phyloP scores from a whole-genome alignment of 2,329 filamentous ascomycete species.

The Truncatella angustata region DNA sequence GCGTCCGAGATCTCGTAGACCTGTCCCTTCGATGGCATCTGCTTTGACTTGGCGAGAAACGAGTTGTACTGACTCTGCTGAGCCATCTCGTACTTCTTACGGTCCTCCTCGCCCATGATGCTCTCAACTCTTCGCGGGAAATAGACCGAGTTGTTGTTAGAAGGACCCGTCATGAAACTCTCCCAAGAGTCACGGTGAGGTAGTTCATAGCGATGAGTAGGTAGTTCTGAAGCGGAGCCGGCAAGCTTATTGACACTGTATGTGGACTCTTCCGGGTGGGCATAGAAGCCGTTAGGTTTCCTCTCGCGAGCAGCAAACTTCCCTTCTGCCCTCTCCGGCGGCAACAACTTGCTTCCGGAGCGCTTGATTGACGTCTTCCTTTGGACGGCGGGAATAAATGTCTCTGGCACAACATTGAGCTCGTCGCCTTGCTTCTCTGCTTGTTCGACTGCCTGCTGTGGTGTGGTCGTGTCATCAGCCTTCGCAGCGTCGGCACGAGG shows the following conservation, averaged over 20 bases:
- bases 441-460: conserved; percentile 79
- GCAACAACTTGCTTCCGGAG: conserved; percentile 62
- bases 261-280: conserved; percentile 66
- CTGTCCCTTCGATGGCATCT: conserved; percentile 38
- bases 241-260: conserved; percentile 46
- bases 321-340: conserved; percentile 72
- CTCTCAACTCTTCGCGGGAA: conserved; percentile 69
- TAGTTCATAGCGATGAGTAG: conserved; percentile 43
- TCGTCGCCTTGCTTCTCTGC: conserved; percentile 81
- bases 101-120: conserved; percentile 77
- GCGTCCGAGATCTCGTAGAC: conserved; percentile 50
- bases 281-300: conserved; percentile 67
- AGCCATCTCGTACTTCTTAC: conserved; percentile 69
- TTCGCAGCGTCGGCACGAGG: conserved; percentile 84
- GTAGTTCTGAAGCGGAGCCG: conserved; percentile 22
- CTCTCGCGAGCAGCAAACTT: conserved; percentile 72
- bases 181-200: conserved; percentile 64
- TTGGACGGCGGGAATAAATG: conserved; percentile 65
- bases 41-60: conserved; percentile 29
- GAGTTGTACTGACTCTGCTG: conserved; percentile 51
- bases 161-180: conserved; percentile 59
- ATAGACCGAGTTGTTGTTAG: conserved; percentile 58
- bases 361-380: conserved; percentile 39
- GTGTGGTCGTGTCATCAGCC: conserved; percentile 72
- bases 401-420: conserved; percentile 84